Evolutionary conservation across 306 rosid species (phyloP), one percentile per base, ranked within the genome.

Genomic region (Gynostemma pentaphyllum): DNA sequence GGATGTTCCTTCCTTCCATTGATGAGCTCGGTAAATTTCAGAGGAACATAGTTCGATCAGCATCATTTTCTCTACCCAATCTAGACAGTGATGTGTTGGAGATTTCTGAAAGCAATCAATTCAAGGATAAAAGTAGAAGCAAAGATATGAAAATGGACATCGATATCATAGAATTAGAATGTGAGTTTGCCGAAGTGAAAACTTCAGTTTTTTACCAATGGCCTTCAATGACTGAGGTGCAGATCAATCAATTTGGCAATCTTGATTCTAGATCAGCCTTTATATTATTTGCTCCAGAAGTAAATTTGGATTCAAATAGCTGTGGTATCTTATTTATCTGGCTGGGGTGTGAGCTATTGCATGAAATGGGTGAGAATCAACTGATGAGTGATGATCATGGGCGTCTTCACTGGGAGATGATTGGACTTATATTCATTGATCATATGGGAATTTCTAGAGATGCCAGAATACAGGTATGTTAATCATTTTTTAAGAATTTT

Each of bases 1-100:
- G 65, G 63, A 91, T 91, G 98, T 5, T 82, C 51, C 78, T 85
- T 36, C 71, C 92, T 30, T 66, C 86, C 2, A 73, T 76, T 52
- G 80, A 78, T 32, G 95, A 91, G 70, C 42, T 82, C 19, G 61
- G 78, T 39, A 74, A 65, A 46, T 64, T 71, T 67, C 76, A 70
- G 62, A 73, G 82, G 80, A 74, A 64, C 44, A 52, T 76, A 61
- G 87, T 73, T 64, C 76, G 86, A 49, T 83, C 96, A 28, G 45
- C 68, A 71, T 85, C 96, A 27, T 78, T 90, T 68, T 75, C 83
- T 40, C 66, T 78, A 64, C 83, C 87, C 16, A 77, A 73, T 70
- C 19, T 75, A 26, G 86, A 82, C 13, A 81, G 72, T 70, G 74
- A 81, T 68, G 47, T 39, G 71, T 74, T 73, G 84, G 68, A 73